Conservation (phyloP, 2,329 filamentous ascomycete genomes). For the Ceratocystis harringtonii region DNA sequence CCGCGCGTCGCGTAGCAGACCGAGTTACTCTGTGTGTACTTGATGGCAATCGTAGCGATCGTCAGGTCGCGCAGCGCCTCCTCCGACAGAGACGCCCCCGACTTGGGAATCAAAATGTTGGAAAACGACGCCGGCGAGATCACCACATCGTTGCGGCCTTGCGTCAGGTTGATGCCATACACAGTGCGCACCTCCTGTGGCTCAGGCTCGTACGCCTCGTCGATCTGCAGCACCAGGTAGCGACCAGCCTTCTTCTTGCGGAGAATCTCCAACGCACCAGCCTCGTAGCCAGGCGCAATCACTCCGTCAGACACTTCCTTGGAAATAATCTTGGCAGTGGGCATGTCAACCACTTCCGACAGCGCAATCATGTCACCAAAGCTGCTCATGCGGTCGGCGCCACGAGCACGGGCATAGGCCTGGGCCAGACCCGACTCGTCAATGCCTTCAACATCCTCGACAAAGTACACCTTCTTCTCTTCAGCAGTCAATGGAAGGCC, state of each 20-base stretch:
- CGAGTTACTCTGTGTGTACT: slow-evolving; percentile 98
- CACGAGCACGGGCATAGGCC: slow-evolving; percentile 88
- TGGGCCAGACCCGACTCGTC: slow-evolving; percentile 77
- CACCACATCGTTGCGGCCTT: slow-evolving; percentile 82
- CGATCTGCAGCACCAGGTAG: slow-evolving; percentile 92
- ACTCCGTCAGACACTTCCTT: slow-evolving; percentile 96
- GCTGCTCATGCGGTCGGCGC: slow-evolving; percentile 95
- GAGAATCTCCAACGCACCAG: slow-evolving; percentile 76
- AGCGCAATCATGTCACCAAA: slow-evolving; percentile 95
- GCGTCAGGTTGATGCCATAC: slow-evolving; percentile 75
- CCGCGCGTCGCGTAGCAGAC: slow-evolving; percentile 94
- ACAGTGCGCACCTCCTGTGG: slow-evolving; percentile 75
- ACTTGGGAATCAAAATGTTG: slow-evolving; percentile 75
- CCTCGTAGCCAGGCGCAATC: slow-evolving; percentile 74
- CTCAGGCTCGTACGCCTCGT: slow-evolving; percentile 67
- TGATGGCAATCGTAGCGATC: slow-evolving; percentile 89
- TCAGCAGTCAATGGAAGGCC: slow-evolving; percentile 71
- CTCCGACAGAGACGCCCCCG: slow-evolving; percentile 56
- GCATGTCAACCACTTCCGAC: slow-evolving; percentile 76
- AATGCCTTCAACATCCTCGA: slow-evolving; percentile 83
- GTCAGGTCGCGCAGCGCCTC: slow-evolving; percentile 77
- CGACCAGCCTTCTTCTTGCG: slow-evolving; percentile 97
- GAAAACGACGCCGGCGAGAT: slow-evolving; percentile 77
- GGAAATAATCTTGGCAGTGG: slow-evolving; percentile 93
- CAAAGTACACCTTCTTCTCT: slow-evolving; percentile 96